Evolutionary conservation across 352 stramenopile genomes (phyloP), one percentile per base, ranked within the genome.

Genomic region (Phytophthora boehmeriae): DNA sequence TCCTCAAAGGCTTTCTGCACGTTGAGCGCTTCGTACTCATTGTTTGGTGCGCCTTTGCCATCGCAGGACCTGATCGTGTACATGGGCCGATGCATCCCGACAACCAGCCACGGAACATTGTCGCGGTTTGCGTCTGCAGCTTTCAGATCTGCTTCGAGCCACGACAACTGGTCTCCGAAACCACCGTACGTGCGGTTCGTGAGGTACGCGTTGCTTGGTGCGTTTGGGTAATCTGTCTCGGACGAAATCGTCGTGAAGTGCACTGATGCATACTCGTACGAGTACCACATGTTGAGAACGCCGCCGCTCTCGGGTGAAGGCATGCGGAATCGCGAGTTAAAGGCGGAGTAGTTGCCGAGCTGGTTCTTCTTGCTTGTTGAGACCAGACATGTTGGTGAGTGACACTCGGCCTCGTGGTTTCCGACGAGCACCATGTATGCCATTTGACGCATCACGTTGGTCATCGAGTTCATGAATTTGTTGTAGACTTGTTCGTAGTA

Each of bases 161-260:
- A 88, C 35, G 69, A 14, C 16, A 88, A 57, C 46, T 88, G 76
- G 53, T 78, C 48, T 10, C 68, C 72, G 35, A 80, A 80, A 16
- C 41, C 6, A 10, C 72, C 72, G 25, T 77, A 72, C 3, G 54
- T 45, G 20, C 65, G 57, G 5, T 66, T 51, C 5, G 58, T 63
- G 10, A 50, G 23, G 45, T 80, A 78, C 8, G 49, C 63, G 48
- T 83, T 83, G 45, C 16, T 66, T 0, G 71, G 75, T 8, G 68
- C 58, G 17, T 67, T 59, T 2, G 52, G 42, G 43, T 73, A 83
- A 25, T 83, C 75, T 0, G 76, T 94, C 63, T 96, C 88, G 16
- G 75, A 86, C 30, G 81, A 86, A 5, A 96, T 54, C 10, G 79
- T 66, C 0, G 84, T 83, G 20, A 93, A 89, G 55, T 96, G 87